A percentile compares a stretch with the other conserved stretches of the same genome.
Evolutionary conservation across 352 stramenopile species (phyloP).

Genomic region (Pythium phragmiticola): DNA sequence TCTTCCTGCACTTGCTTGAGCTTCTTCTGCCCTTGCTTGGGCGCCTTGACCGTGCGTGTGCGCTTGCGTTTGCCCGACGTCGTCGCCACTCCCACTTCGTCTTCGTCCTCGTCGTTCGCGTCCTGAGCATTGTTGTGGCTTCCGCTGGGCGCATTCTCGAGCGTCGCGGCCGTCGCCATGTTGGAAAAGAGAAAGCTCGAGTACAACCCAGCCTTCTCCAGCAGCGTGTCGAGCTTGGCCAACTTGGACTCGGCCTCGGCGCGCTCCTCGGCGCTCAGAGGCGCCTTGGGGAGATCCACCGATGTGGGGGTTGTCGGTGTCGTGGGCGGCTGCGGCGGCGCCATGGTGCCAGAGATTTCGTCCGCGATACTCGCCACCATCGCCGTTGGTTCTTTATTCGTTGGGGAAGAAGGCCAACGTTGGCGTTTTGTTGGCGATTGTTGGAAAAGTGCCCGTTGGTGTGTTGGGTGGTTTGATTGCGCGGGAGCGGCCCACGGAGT

Average conservation of each 20-base stretch:
- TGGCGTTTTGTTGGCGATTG: background rate
- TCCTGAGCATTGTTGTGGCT: constrained; percentile 21
- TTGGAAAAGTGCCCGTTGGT: background rate
- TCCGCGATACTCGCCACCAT: constrained; percentile 63
- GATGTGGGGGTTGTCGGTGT: background rate
- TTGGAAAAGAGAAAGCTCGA: constrained; percentile 88
- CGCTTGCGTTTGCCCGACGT: constrained; percentile 50
- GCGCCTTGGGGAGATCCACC: background rate
- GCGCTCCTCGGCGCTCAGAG: constrained; percentile 18
- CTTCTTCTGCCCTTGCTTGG: constrained; percentile 55
- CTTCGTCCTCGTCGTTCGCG: constrained; percentile 21
- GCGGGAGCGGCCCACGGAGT: constrained; percentile 12
- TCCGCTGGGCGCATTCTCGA: constrained; percentile 15
- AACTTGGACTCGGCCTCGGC: constrained; percentile 64
- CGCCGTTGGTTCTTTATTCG: background rate
- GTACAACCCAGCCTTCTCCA: constrained; percentile 88
- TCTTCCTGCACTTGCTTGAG: constrained; percentile 65
- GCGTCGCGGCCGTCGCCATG: constrained; percentile 65
- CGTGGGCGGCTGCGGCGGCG: constrained; percentile 22
- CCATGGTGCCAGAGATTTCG: constrained; percentile 24
- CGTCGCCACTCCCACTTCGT: background rate
- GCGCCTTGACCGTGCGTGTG: background rate
- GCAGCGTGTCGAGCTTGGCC: constrained; percentile 80
- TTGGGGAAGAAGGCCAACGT: constrained; percentile 1
- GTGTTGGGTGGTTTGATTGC: constrained; percentile 5